Evolutionary conservation across 31 red algal genomes (phyloP).

Genomic region (Odonthalia washingtoniensis): DNA sequence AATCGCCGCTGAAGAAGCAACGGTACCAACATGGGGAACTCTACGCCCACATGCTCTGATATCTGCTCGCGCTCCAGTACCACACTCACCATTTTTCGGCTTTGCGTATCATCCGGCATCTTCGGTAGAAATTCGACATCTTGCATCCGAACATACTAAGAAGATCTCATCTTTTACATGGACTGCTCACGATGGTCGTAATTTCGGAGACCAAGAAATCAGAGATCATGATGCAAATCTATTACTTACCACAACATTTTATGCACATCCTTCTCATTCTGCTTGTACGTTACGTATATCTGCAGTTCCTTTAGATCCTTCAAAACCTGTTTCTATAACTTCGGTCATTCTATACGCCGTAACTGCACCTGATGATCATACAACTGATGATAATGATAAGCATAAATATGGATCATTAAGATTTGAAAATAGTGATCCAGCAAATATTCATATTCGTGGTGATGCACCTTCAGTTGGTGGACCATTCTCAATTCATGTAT

Average conservation of each 20-base stretch:
- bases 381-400: neutral
- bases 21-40: slow-evolving; percentile 54
- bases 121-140: slow-evolving; percentile 52
- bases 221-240: slow-evolving; percentile 48
- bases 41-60: slow-evolving; percentile 67
- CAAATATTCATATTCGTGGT: slow-evolving; percentile 34
- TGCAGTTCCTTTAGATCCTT: slow-evolving; percentile 47
- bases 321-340: slow-evolving; percentile 21
- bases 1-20: neutral
- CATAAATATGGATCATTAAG: slow-evolving; percentile 31
- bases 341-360: slow-evolving; percentile 67
- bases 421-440: slow-evolving; percentile 26
- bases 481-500: slow-evolving; percentile 24
- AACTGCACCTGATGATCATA: slow-evolving; percentile 35
- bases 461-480: slow-evolving; percentile 43
- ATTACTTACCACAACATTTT: slow-evolving; percentile 39
- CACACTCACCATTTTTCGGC: slow-evolving; percentile 75
- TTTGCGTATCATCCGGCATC: slow-evolving; percentile 72
- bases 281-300: slow-evolving; percentile 67
- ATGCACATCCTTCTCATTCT: slow-evolving; percentile 35
- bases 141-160: slow-evolving; percentile 60
- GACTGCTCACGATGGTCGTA: slow-evolving; percentile 58
- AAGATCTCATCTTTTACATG: slow-evolving; percentile 57
- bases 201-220: slow-evolving; percentile 60
- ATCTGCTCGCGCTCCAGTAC: slow-evolving; percentile 59